These are phyloP conservation scores for Ogataea corticis DNA, from an alignment of 805 yeast genomes.

Conservation along the genomic window DNA sequence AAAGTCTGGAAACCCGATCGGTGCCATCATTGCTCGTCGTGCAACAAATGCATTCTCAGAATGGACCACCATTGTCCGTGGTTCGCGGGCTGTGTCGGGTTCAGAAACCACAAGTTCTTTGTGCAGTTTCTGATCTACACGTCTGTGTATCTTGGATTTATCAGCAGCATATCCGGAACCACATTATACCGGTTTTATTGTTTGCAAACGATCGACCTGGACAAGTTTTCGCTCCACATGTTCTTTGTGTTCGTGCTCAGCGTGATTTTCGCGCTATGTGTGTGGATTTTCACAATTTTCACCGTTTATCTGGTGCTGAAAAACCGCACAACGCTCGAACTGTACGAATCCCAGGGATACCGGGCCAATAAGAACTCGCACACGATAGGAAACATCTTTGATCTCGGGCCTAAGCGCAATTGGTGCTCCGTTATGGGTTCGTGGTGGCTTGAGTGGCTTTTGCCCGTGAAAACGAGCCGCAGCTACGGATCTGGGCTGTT, in stretches of 20 bases:
- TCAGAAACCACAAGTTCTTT: constrained; percentile 75
- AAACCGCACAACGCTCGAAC: constrained; percentile 83
- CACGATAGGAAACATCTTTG: constrained; percentile 66
- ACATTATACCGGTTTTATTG: constrained; percentile 51
- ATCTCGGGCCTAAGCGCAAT: constrained; percentile 65
- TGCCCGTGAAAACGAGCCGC: constrained; percentile 47
- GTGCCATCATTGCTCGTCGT: constrained; percentile 56
- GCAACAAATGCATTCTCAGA: constrained; percentile 45
- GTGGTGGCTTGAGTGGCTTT: constrained; percentile 62
- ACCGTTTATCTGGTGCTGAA: constrained; percentile 56
- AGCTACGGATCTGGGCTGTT: constrained; percentile 48
- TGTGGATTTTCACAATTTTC: constrained; percentile 56
- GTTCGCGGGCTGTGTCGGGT: constrained; percentile 89
- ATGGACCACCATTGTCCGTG: constrained; percentile 82
- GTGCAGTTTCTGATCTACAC: constrained; percentile 67
- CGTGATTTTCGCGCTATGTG: constrained; percentile 53
- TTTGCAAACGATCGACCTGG: constrained; percentile 22
- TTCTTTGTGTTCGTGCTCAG: constrained; percentile 60
- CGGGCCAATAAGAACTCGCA: constrained; percentile 42
- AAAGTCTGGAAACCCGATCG: constrained; percentile 61
- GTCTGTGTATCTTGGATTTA: constrained; percentile 45
- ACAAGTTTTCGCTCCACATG: constrained; percentile 55
- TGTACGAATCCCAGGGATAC: constrained; percentile 55
- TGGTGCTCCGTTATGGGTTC: constrained; percentile 76
- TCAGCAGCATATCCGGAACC: constrained; percentile 41